A percentile compares a stretch with the other conserved stretches of the same genome.
Conservation (phyloP, 768 basidiomycete genomes). For the Leccinum uliginosum region DNA sequence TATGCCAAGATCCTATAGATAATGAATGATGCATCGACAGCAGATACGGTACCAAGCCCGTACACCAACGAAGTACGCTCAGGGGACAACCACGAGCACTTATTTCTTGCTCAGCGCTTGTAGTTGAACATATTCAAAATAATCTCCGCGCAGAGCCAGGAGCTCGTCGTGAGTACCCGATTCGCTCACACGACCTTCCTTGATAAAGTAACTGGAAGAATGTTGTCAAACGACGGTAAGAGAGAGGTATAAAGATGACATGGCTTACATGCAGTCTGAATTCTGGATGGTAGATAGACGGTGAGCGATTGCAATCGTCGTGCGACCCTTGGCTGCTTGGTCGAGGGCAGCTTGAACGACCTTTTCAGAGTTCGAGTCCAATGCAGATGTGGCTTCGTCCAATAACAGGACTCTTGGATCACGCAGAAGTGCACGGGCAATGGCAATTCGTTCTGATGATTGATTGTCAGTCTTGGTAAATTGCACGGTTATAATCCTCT, state of each 20-base stretch:
- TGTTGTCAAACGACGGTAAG: not conserved
- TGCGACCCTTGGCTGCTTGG: slow-evolving; percentile 85
- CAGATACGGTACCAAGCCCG: not conserved
- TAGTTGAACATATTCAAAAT: slow-evolving; percentile 86
- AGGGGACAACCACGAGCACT: not conserved
- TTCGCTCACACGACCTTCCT: slow-evolving; percentile 82
- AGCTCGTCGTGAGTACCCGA: slow-evolving; percentile 87
- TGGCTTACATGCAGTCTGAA: slow-evolving; percentile 76
- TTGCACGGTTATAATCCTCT: slow-evolving; percentile 16
- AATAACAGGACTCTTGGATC: slow-evolving; percentile 86
- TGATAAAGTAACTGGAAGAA: slow-evolving; percentile 75
- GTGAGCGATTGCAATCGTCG: slow-evolving; percentile 96
- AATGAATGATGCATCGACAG: not conserved
- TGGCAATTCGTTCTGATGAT: slow-evolving; percentile 60
- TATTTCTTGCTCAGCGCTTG: slow-evolving; percentile 58
- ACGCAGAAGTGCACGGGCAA: slow-evolving; percentile 86
- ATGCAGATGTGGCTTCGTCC: slow-evolving; percentile 88
- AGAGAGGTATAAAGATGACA: not conserved
- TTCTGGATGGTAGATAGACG: slow-evolving; percentile 91
- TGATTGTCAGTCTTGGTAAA: not conserved
- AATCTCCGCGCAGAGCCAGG: slow-evolving; percentile 56
- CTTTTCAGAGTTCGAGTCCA: slow-evolving; percentile 89
- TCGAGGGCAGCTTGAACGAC: slow-evolving; percentile 95
- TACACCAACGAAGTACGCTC: not conserved
- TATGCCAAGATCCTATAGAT: not conserved